Percentiles rank a stretch among this genome's conserved stretches.
Evolutionary conservation across 805 yeast genomes (phyloP).

Genomic region (Saccharomycopsis selenospora): DNA sequence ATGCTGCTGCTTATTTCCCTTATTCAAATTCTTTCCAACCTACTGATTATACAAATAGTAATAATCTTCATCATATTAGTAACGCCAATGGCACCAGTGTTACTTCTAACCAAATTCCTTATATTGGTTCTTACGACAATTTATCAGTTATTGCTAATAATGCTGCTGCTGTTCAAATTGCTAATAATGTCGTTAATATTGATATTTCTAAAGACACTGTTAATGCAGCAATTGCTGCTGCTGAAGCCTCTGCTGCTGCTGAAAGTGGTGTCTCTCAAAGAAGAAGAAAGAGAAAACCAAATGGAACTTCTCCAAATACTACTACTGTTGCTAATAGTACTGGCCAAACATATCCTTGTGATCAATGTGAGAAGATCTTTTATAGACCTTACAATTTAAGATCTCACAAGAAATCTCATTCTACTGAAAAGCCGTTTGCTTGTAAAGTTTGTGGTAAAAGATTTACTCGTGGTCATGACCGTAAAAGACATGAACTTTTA

Average conservation of each 20-base stretch:
- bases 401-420: slow-evolving; percentile 73
- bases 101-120: neutral
- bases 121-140: neutral
- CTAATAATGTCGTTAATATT: neutral
- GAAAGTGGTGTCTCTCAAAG: slow-evolving; percentile 14
- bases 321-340: neutral
- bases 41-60: neutral
- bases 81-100: neutral
- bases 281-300: slow-evolving; percentile 5
- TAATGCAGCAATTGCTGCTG: slow-evolving; percentile 22
- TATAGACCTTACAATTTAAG: slow-evolving; percentile 76
- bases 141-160: neutral
- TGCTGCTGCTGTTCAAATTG: too few relatives aligned
- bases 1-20: neutral
- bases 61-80: neutral
- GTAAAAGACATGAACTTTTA: slow-evolving; percentile 67
- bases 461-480: slow-evolving; percentile 73
- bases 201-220: slow-evolving; percentile 10
- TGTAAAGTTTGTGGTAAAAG: slow-evolving; percentile 59
- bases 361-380: slow-evolving; percentile 64
- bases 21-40: neutral
- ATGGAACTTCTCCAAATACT: neutral
- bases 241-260: slow-evolving; percentile 29
- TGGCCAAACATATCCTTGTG: slow-evolving; percentile 37
- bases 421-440: slow-evolving; percentile 61